Base-by-base conservation (phyloP, 768 basidiomycete genomes). In the Termitomyces sp. region DNA sequence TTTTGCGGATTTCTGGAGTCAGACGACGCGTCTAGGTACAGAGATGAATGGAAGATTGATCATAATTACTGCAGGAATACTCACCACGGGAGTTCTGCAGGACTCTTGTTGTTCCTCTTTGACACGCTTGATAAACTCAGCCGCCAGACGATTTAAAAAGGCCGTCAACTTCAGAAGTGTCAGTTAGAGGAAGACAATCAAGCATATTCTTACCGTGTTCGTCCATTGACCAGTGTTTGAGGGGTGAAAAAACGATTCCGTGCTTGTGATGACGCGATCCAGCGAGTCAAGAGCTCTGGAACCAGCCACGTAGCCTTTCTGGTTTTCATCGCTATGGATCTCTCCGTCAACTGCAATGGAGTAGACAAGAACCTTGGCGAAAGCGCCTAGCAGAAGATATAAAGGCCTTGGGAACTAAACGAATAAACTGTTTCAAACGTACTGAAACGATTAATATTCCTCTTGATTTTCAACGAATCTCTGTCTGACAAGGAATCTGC, bases 211-310 rank as follows among this genome's bases (percentile, higher is more conserved):
- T 61, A 88, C 85, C 57, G 74, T 67, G 54, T 80, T 67, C 4
- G 91, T 88, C 91, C 94, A 97, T 30, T 79, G 73, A 3, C 95
- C 95, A 30, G 86, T 85, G 67, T 97, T 97, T 3, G 91, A 91
- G 1, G 96, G 96, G 69, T 98, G 96, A 73, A 98, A 98, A 76
- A 89, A 96, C 0, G 88, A 85, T 66, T 98, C 96, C 6, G 89
- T 91, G 63, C 91, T 94, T 14, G 91, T 95, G 59, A 98, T 83
- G 41, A 98, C 73, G 61, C 86, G 86, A 62, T 91, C 90, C 27
- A 98, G 75, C 14, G 91, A 86, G 63, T 96, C 92, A 57, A 98
- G 77, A 19, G 94, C 91, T 66, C 82, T 89, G 2, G 89, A 94
- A 16, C 96, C 96, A 0, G 84, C 94, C 28, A 91, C 71, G 66